Base-by-base conservation (phyloP, 2,329 filamentous ascomycete species). In the Plenodomus biglobosus region DNA sequence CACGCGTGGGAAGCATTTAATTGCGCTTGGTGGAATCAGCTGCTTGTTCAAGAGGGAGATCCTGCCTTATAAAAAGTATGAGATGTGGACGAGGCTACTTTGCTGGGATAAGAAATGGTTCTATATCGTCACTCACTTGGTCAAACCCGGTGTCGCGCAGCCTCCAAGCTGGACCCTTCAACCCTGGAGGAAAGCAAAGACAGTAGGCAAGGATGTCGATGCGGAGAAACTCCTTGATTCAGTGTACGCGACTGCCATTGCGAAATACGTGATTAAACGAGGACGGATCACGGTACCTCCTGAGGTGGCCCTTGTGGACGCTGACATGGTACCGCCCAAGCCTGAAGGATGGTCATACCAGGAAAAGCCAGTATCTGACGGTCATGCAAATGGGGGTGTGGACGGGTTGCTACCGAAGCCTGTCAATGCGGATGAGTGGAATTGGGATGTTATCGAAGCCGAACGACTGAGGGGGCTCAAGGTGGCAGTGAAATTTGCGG, bases 271-370 rank as follows among this genome's bases (percentile, higher is more conserved):
- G 2, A 73, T 78, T 50, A 80, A 80, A 63, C 74, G 74, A 52
- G 77, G 76, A 1, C 79, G 92, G 19, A 78, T 94, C 62, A 97
- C 92, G 0, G 83, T 97, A 3, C 84, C 92, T 56, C 92, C 94
- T 0, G 87, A 91, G 58, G 78, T 88, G 39, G 78, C 92, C 7
- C 77, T 97, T 20, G 78, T 82, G 37, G 81, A 85, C 30, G 86
- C 86, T 41, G 84, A 85, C 1, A 76, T 96, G 67, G 75, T 97
- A 42, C 94, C 94, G 0, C 75, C 80, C 48, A 80, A 85, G 40
- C 90, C 90, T 0, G 84, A 81, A 10, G 86, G 85, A 1, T 69
- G 66, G 66, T 56, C 64, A 1, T 70, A 64, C 36, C 50, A 56
- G 11, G 52, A 49, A 1, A 46, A 36, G 2, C 27, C 19, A 18